Conservation (phyloP, 192 early-diverging fungal species). For the Gryganskiella cystojenkinii region DNA sequence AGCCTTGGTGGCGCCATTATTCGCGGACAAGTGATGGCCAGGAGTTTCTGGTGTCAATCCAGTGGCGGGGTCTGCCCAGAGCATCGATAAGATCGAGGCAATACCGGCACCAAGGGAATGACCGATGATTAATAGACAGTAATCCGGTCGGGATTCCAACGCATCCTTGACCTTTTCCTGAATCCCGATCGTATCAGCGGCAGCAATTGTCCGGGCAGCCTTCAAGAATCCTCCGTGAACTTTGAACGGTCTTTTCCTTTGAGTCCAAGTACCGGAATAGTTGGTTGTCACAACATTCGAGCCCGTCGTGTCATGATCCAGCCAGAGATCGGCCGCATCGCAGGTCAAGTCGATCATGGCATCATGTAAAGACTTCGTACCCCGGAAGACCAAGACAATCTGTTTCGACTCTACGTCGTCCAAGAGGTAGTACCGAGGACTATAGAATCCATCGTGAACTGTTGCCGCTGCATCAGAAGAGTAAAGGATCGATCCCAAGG, state of each 20-base stretch:
- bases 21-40: slow-evolving; percentile 5
- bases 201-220: slow-evolving; percentile 54
- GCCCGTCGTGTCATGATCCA: slow-evolving; percentile 51
- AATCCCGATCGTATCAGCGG: slow-evolving; percentile 51
- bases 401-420: slow-evolving; percentile 54
- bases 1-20: background rate
- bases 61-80: slow-evolving; percentile 56
- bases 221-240: slow-evolving; percentile 60
- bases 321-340: slow-evolving; percentile 56
- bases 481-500: slow-evolving; percentile 52
- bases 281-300: background rate
- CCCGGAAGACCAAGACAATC: slow-evolving; percentile 60
- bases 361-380: slow-evolving; percentile 62
- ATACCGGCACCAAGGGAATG: slow-evolving; percentile 66
- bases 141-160: slow-evolving; percentile 51
- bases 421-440: slow-evolving; percentile 60
- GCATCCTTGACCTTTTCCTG: slow-evolving; percentile 57
- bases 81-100: slow-evolving; percentile 54
- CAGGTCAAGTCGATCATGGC: slow-evolving; percentile 62
- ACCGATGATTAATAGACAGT: slow-evolving; percentile 58
- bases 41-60: slow-evolving; percentile 52
- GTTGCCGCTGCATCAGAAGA: slow-evolving; percentile 49
- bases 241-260: slow-evolving; percentile 40
- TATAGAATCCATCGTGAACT: slow-evolving; percentile 45
- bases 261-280: background rate